Evolutionary conservation across 108 stramenopile genomes (phyloP).

Genomic region (Stephanodiscus triporus): DNA sequence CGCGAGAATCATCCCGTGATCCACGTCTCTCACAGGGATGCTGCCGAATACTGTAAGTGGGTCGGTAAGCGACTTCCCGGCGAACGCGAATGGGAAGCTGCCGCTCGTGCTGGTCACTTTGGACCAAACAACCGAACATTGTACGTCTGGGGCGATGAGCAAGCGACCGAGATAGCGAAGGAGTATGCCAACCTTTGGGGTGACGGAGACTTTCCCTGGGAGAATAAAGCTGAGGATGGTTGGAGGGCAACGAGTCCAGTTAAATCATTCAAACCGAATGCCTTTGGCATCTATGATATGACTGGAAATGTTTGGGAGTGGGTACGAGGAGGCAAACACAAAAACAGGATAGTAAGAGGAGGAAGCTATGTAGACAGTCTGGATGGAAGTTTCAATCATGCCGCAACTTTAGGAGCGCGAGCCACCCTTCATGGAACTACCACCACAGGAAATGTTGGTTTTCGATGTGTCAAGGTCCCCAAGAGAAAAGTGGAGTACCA

Average conservation of each 20-base stretch:
- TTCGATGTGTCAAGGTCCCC: conserved; percentile 82
- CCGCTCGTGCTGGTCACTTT: conserved; percentile 79
- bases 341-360: conserved; percentile 85
- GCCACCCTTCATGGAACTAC: conserved; percentile 82
- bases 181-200: conserved; percentile 85
- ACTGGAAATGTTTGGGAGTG: conserved; percentile 96
- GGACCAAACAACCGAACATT: conserved; percentile 79
- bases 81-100: conserved; percentile 94
- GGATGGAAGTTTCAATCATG: conserved; percentile 86
- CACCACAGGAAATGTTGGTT: conserved; percentile 85
- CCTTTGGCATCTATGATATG: conserved; percentile 87
- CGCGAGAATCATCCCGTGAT: conserved; percentile 90
- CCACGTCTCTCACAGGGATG: conserved; percentile 93
- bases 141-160: conserved; percentile 76
- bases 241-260: conserved; percentile 87
- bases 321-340: conserved; percentile 89
- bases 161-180: conserved; percentile 55
- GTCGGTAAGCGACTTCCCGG: conserved; percentile 85
- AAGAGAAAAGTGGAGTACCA: conserved; percentile 75
- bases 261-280: conserved; percentile 81
- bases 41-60: conserved; percentile 95
- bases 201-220: conserved; percentile 74
- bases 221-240: conserved; percentile 85
- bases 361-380: conserved; percentile 86
- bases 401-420: conserved; percentile 81